These are phyloP conservation scores for Diaporthe sp. DNA, from an alignment of 2,329 filamentous ascomycete species.

Conservation along the genomic window DNA sequence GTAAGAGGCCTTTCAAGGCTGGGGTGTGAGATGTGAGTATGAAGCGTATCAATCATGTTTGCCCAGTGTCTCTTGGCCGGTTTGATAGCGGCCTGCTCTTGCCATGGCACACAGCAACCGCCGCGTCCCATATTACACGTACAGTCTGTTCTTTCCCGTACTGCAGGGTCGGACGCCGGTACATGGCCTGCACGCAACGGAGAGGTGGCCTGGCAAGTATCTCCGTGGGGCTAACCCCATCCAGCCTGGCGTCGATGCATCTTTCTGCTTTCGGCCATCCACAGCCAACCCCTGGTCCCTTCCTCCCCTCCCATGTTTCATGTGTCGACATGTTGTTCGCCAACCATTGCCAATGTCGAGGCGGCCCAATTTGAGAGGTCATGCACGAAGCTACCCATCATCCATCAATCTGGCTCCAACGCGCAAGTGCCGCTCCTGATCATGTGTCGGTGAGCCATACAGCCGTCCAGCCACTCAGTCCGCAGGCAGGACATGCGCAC, in stretches of 20 bases:
- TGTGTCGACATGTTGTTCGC: conserved; percentile 16
- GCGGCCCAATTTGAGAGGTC: conserved; percentile 21
- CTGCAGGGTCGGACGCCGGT: not conserved
- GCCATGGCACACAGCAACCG: not conserved
- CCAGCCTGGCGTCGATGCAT: not conserved
- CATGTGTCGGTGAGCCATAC: conserved; percentile 20
- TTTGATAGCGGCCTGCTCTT: conserved; percentile 8
- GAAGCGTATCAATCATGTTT: conserved; percentile 2
- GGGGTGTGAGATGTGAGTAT: not conserved
- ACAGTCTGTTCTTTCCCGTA: not conserved
- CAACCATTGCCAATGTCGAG: conserved; percentile 28
- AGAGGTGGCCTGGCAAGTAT: not conserved
- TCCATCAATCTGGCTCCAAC: conserved; percentile 7
- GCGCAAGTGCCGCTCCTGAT: conserved; percentile 16
- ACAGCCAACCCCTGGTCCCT: not conserved
- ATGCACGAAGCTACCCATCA: conserved; percentile 16
- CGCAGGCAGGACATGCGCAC: not conserved
- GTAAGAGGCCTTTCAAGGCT: conserved; percentile 7
- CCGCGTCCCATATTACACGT: not conserved
- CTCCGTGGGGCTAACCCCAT: not conserved
- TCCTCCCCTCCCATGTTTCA: conserved; percentile 28
- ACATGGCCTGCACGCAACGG: not conserved
- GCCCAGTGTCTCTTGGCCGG: conserved; percentile 11
- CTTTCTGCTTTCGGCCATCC: conserved; percentile 25
- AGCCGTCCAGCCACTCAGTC: not conserved